These are phyloP conservation scores for Mrakia gelida DNA, from an alignment of 768 basidiomycete species.

Conservation along the genomic window DNA sequence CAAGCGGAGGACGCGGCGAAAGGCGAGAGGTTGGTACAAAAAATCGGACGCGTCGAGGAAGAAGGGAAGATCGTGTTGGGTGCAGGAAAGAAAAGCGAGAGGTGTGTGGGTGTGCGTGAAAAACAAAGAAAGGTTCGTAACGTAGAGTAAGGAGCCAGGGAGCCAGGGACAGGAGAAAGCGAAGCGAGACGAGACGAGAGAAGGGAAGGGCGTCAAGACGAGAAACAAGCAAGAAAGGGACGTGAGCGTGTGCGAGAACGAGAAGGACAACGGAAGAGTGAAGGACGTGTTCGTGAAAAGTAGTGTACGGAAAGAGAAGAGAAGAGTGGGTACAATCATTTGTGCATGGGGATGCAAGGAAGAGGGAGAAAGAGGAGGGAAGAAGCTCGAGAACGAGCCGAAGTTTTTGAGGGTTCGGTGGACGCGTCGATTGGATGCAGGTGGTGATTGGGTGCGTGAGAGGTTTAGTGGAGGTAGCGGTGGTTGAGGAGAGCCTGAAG, in stretches of 20 bases:
- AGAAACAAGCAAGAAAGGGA: not conserved
- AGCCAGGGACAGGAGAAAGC: not conserved
- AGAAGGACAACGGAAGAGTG: not conserved
- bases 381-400: no score
- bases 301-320: not conserved
- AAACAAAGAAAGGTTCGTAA: not conserved
- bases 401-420: no score
- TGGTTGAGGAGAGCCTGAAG: slow-evolving; percentile 27
- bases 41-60: not conserved
- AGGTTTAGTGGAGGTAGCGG: slow-evolving; percentile 16
- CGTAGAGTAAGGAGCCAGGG: not conserved
- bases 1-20: no score
- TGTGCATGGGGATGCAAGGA: no score
- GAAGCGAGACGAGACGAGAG: not conserved
- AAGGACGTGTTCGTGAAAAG: not conserved
- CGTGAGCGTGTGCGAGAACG: not conserved
- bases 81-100: not conserved
- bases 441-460: not conserved
- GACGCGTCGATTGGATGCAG: not conserved
- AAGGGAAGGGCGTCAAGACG: not conserved
- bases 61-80: not conserved
- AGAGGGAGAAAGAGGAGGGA: no score
- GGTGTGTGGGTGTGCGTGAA: not conserved
- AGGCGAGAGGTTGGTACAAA: no score
- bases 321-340: not conserved